A percentile compares a stretch with the other conserved stretches of the same genome.
Evolutionary conservation across 2,329 filamentous ascomycete genomes (phyloP).

Genomic region (Fusarium napiforme): DNA sequence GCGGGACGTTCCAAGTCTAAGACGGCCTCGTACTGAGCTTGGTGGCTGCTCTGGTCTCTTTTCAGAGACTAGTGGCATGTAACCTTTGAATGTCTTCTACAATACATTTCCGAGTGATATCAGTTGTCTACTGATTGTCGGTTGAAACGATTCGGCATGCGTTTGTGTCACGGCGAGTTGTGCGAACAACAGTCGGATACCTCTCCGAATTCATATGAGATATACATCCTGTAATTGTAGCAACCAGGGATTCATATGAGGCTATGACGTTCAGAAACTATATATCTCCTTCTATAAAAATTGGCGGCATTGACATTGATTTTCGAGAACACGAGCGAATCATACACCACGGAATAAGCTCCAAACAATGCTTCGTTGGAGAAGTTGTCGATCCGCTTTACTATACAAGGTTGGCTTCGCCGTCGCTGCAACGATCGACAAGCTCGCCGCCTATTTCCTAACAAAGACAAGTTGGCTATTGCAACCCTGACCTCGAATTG

Average conservation of each 20-base stretch:
- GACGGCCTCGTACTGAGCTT: background rate
- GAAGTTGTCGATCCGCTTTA: background rate
- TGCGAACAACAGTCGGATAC: background rate
- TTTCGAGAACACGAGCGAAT: background rate
- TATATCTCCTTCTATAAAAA: background rate
- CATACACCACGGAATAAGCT: background rate
- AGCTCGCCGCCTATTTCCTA: background rate
- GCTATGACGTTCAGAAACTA: background rate
- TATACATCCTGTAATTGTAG: background rate
- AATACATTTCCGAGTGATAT: too few species aligned
- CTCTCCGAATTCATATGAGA: background rate
- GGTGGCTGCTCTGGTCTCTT: background rate
- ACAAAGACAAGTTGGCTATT: background rate
- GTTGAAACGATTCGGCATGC: background rate
- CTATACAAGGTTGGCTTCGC: background rate
- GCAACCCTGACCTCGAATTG: background rate
- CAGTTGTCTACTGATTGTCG: background rate
- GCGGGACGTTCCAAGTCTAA: background rate
- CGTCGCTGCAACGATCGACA: background rate
- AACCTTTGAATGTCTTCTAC: too few species aligned
- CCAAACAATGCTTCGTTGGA: background rate
- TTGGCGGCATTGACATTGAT: background rate
- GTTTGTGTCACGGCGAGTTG: background rate
- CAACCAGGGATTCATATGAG: background rate
- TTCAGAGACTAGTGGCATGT: background rate